Evolutionary conservation across 768 basidiomycete genomes (phyloP).

Genomic region (Scleroderma bovista): DNA sequence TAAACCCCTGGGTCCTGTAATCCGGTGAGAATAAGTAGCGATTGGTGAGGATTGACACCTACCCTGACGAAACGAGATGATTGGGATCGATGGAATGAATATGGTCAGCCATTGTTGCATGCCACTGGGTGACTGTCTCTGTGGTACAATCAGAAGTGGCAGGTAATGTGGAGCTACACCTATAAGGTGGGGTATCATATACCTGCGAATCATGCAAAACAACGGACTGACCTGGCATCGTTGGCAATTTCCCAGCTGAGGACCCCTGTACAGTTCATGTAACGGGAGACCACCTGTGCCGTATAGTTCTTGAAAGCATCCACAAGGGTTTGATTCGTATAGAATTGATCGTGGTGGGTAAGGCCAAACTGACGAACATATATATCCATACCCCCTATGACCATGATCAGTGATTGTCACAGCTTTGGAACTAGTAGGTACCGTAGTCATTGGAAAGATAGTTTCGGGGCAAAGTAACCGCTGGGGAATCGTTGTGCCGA

Average conservation of each 20-base stretch:
- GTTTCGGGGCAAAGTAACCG: constrained; percentile 42
- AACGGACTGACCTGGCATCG: constrained; percentile 45
- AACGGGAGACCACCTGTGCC: constrained; percentile 48
- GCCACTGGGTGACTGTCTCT: constrained; percentile 53
- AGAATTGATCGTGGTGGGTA: constrained; percentile 53
- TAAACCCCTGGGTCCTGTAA: constrained; percentile 48
- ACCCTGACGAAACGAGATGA: constrained; percentile 63
- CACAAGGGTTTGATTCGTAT: constrained; percentile 44
- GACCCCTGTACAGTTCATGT: constrained; percentile 46
- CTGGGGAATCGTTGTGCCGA: constrained; percentile 20
- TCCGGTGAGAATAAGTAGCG: background rate
- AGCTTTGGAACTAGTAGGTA: constrained; percentile 12
- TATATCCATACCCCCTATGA: constrained; percentile 57
- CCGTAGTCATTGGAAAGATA: constrained; percentile 61
- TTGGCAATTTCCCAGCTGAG: constrained; percentile 62
- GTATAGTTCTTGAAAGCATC: constrained; percentile 55
- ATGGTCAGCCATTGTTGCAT: constrained; percentile 39
- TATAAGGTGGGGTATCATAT: constrained; percentile 17
- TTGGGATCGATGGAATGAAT: constrained; percentile 50
- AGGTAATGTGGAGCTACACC: constrained; percentile 53
- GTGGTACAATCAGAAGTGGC: constrained; percentile 41
- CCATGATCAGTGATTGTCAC: constrained; percentile 1
- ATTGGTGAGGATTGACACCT: constrained; percentile 13
- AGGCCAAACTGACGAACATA: constrained; percentile 49
- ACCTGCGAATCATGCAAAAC: background rate